Base-by-base conservation (phyloP, 2,329 filamentous ascomycete genomes). In the Chaetomiaceae sp. region DNA sequence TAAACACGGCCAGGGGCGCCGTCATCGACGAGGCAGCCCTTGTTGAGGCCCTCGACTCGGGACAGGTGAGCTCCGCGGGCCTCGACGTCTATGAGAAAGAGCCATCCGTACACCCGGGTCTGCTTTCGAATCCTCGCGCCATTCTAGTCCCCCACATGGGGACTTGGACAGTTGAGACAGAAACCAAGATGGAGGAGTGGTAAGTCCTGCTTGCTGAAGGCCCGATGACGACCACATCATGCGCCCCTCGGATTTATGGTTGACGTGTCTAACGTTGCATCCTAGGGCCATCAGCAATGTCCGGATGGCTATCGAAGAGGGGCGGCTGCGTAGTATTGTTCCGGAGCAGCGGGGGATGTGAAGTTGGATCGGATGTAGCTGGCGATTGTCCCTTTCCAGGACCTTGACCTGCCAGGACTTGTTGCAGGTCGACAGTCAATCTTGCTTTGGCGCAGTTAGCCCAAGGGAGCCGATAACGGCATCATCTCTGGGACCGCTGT, bases 41-140 rank as follows among this genome's bases (percentile, higher is more conserved):
- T 7, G 89, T 91, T 5, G 71, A 81, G 39, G 87, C 88, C 1
- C 74, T 95, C 2, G 77, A 85, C 17, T 75, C 71, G 14, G 87
- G 88, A 6, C 79, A 82, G 52, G 86, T 95, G 37, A 76, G 77
- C 57, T 85, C 81, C 10, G 83, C 74, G 13, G 89, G 89, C 1
- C 74, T 95, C 5, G 89, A 95, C 65, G 89, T 95, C 44, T 95
- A 83, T 63, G 89, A 95, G 65, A 75, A 90, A 33, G 89, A 95
- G 67, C 89, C 89, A 0, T 74, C 79, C 51, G 72, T 95, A 23
- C 87, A 93, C 62, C 83, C 82, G 0, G 86, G 85, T 1, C 72
- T 95, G 37, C 59, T 91, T 13, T 70, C 72, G 14, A 91, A 92
- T 63, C 80, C 81, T 2, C 78, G 81, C 58, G 87, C 88, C 19